Conservation (phyloP, 257 asterid genomes). For the Avicennia marina region DNA sequence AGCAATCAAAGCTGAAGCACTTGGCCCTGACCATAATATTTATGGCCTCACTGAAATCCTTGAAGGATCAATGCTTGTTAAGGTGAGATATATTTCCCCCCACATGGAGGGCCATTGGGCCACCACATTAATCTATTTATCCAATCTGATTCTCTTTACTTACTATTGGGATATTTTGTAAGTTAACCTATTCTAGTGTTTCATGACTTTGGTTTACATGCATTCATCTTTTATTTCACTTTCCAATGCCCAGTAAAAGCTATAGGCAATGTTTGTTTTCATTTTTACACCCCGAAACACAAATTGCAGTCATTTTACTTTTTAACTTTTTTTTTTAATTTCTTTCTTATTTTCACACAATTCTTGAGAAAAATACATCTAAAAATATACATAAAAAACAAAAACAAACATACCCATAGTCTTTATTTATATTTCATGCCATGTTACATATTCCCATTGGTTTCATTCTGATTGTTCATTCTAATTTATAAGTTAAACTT, state of each 20-base stretch:
- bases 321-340: too few species aligned
- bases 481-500: neutral
- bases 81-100: conserved; percentile 51
- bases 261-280: neutral
- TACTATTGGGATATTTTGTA: neutral
- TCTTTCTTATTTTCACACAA: too few species aligned
- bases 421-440: neutral
- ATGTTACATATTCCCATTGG: neutral
- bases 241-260: conserved; percentile 3
- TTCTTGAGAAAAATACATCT: too few species aligned
- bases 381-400: too few species aligned
- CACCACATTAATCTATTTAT: neutral
- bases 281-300: too few species aligned
- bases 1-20: conserved; percentile 78
- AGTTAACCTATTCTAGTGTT: conserved; percentile 2
- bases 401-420: too few species aligned
- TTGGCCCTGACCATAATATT: conserved; percentile 77
- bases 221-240: conserved; percentile 1
- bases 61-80: conserved; percentile 89
- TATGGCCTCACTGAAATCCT: conserved; percentile 64
- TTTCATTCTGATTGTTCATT: neutral
- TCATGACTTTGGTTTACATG: neutral
- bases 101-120: neutral
- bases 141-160: conserved; percentile 1
- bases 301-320: too few species aligned